Evolutionary conservation across 2,329 filamentous ascomycete genomes (phyloP), one percentile per base, ranked within the genome.

Genomic region (Fusarium ramigenum): DNA sequence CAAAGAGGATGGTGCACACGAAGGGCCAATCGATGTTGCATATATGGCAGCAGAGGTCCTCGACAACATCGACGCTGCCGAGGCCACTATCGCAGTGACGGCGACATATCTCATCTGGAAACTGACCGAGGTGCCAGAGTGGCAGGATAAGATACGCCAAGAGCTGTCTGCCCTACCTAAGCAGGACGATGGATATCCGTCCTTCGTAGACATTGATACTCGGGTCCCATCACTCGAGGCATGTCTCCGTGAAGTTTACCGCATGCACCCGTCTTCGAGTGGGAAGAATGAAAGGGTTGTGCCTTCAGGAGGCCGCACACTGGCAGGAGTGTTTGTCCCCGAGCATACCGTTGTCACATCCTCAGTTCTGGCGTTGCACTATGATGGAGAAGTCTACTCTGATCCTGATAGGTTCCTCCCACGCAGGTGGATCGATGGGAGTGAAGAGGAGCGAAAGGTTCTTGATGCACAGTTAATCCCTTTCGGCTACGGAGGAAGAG

Each of bases 381-480:
- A 50, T 32, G 46, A 50, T 23, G 21, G 15, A 50, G 28, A 50
- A 7, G 46, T 50, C 28, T 50, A 50, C 21, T n/a, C 21, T 10
- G 47, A 50, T 0, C n/a, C 47, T 2, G 21, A n/a, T 23, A 23
- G 4, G 7, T 50, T 50, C n/a, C n/a, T 19, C 11, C 30, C 30
- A 19, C 1, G 21, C 1, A 50, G n/a, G 5, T 34, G 30, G 47
- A 32, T 50, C 0, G 21, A 50, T 0, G n/a, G 28, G 2, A 10
- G 30, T 9, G 30, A 50, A 18, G 47, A 50, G 16, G 2, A 32
- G 16, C 5, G 47, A 18, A 34, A 32, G 30, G 16, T 5, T 19
- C 30, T 34, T 7, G 47, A 50, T 23, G n/a, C 21, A 34, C 47
- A 50, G 16, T 34, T 50, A 14, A 23, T 34, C 3, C 30, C 30